phyloP scores from a whole-genome alignment of 257 asterid species.

The Mitragyna speciosa region DNA sequence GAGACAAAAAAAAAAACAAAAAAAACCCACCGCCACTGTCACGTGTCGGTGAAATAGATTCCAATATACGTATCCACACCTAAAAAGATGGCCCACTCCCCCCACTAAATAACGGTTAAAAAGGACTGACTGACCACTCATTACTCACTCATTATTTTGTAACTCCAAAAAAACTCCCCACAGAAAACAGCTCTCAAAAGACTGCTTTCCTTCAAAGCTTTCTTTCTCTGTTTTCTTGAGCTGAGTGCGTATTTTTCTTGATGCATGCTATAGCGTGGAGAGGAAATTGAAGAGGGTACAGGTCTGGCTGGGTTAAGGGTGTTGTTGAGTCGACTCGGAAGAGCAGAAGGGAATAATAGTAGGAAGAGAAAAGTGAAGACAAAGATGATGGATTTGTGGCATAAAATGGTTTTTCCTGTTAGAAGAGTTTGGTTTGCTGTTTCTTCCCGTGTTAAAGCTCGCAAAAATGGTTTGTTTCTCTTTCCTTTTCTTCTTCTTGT shows the following conservation, averaged over 20 bases:
- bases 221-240: background rate
- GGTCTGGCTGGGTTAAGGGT: slow-evolving; percentile 74
- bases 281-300: background rate
- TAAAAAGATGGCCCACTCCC: too few species aligned
- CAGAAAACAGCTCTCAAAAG: background rate
- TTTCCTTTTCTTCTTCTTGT: background rate
- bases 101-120: too few species aligned
- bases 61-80: background rate
- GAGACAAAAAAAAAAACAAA: too few species aligned
- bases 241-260: background rate
- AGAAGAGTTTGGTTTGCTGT: slow-evolving; percentile 66
- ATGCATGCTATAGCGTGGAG: background rate
- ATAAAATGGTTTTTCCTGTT: slow-evolving; percentile 73
- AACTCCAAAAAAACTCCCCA: background rate
- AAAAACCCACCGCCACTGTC: slow-evolving; percentile 21
- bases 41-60: slow-evolving; percentile 60
- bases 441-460: slow-evolving; percentile 63
- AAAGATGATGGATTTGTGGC: slow-evolving; percentile 73
- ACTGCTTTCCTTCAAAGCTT: background rate
- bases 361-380: slow-evolving; percentile 57
- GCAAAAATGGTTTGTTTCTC: slow-evolving; percentile 50
- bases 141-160: too few species aligned
- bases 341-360: slow-evolving; percentile 24
- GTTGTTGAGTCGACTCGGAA: slow-evolving; percentile 55
- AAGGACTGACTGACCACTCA: too few species aligned